Base-by-base conservation (phyloP, 352 stramenopile genomes). In the Phytophthora agathidicida region DNA sequence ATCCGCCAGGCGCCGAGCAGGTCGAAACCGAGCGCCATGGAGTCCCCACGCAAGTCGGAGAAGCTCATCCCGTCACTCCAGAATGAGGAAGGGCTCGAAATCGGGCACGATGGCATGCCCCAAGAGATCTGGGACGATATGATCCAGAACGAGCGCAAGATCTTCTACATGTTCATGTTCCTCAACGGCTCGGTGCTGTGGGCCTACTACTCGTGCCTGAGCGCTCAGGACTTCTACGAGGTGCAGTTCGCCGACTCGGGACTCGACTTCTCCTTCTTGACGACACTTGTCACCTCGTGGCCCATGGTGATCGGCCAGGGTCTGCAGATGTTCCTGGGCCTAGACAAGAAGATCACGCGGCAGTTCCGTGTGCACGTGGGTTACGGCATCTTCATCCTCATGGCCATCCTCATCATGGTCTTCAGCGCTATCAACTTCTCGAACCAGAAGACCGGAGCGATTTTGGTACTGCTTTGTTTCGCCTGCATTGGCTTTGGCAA, bases 151-250 rank as follows among this genome's bases (percentile, higher is more conserved):
- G 56, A 73, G 44, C 22, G 33, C 9, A 67, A 63, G 32, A 73
- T 89, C 54, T 86, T 81, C 67, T 83, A 61, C 42, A 65, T 68
- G 55, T 64, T 86, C 65, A 75, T 80, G 58, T 88, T 86, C 65
- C 53, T 89, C 20, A 85, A 83, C 41, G 73, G 65, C 23, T 75
- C 79, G 7, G 73, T 86, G 27, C 61, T 89, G 31, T 89, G 79
- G 76, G 73, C 75, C 9, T 86, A 81, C 66, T 84, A 85, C 59
- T 85, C 73, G 60, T 89, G 79, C 27, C 49, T 89, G 38, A 84
- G 73, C 35, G 76, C 73, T 0, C 73, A 86, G 32, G 65, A 83
- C 49, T 89, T 79, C 48, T 85, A 86, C 53, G 50, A 43, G 30
- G 38, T 55, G 13, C 37, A 66, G 50, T 88, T 84, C 59, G 57